These are phyloP conservation scores for Acorus calamus DNA, from an alignment of 106 monocot species.

Conservation along the genomic window DNA sequence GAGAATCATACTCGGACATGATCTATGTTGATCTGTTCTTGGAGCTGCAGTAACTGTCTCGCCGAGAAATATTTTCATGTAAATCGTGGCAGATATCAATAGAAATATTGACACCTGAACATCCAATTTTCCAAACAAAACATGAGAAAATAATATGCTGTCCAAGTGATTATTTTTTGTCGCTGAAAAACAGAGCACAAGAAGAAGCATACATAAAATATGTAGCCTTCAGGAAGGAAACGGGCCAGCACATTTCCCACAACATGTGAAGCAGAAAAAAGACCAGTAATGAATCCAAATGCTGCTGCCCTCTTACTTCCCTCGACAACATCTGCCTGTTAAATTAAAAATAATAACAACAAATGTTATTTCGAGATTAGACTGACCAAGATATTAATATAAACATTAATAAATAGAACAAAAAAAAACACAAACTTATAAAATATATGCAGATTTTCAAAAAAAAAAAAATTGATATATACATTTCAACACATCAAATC, in stretches of 20 bases:
- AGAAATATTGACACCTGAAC: constrained; percentile 48
- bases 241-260: constrained; percentile 53
- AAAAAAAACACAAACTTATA: too few species aligned
- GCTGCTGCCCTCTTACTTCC: constrained; percentile 41
- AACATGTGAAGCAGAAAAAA: constrained; percentile 66
- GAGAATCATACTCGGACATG: constrained; percentile 18
- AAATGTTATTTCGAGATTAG: too few species aligned
- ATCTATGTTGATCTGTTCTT: constrained; percentile 13
- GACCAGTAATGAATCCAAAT: constrained; percentile 71
- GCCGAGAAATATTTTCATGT: constrained; percentile 54
- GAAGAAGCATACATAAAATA: constrained; percentile 47
- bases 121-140: background rate
- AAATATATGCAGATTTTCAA: too few species aligned
- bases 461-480: too few species aligned
- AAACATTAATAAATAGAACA: too few species aligned
- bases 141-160: background rate
- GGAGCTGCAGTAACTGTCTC: constrained; percentile 37
- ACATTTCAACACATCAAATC: too few species aligned
- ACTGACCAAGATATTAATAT: too few species aligned
- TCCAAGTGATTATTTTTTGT: background rate
- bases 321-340: constrained; percentile 70
- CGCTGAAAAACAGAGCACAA: background rate
- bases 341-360: constrained; percentile 1
- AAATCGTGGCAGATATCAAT: constrained; percentile 35
- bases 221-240: constrained; percentile 55